phyloP scores from a whole-genome alignment of 331 rosid species.

The Ulmus americana region DNA sequence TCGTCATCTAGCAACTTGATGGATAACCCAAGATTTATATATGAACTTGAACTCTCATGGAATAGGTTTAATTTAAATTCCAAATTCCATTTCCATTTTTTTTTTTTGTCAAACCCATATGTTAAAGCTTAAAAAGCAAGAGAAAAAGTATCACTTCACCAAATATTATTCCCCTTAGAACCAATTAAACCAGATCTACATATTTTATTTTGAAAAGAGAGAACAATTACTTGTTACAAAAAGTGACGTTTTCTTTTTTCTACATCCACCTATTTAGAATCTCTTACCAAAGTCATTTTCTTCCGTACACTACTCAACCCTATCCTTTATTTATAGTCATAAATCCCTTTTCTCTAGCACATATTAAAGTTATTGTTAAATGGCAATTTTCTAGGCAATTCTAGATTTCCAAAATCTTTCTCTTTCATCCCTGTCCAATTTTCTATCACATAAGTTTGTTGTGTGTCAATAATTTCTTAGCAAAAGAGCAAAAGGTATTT shows the following conservation, averaged over 20 bases:
- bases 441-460: neutral
- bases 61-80: no score
- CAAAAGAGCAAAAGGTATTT: neutral
- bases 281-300: neutral
- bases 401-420: no score
- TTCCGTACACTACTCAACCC: neutral
- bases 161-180: neutral
- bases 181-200: neutral
- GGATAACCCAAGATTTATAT: no score
- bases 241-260: neutral
- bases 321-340: neutral
- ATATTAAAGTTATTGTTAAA: neutral
- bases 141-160: slow-evolving; percentile 4
- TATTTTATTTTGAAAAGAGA: slow-evolving; percentile 7
- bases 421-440: no score
- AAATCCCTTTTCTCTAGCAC: neutral
- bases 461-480: no score
- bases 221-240: neutral
- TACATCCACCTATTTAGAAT: neutral
- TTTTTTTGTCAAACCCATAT: neutral
- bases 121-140: slow-evolving; percentile 1
- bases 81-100: neutral
- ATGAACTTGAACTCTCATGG: neutral
- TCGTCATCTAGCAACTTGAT: no score
- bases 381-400: neutral